Percentiles rank a stretch among this genome's conserved stretches.
These are phyloP conservation scores for Geoglossum glabrum DNA, from an alignment of 495 filamentous ascomycete species.

Conservation along the genomic window DNA sequence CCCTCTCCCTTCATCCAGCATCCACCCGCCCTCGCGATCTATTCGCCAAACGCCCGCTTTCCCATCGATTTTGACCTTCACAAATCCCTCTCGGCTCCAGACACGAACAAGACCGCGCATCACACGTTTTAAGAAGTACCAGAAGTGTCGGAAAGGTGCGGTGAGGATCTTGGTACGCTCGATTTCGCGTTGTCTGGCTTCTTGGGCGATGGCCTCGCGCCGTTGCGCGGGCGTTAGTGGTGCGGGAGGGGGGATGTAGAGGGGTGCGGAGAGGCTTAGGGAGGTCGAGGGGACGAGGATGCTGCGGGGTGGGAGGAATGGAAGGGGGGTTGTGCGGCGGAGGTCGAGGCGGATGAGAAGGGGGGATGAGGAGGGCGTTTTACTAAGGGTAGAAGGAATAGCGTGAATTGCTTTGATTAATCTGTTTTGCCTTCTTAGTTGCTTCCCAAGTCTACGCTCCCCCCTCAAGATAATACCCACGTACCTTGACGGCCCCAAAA, in stretches of 20 bases:
- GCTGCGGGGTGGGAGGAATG: constrained; percentile 1
- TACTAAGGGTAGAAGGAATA: neutral
- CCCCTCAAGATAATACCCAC: constrained; percentile 23
- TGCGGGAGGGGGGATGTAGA: neutral
- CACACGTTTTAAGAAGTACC: neutral
- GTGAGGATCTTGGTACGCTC: neutral
- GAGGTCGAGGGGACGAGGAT: neutral
- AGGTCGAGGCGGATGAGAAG: constrained; percentile 2
- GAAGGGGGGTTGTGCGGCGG: constrained; percentile 2
- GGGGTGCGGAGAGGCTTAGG: neutral
- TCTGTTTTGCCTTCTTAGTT: neutral
- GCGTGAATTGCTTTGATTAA: constrained; percentile 2
- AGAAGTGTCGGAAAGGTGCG: constrained; percentile 1
- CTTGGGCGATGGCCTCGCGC: neutral
- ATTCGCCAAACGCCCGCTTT: neutral
- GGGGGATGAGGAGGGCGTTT: neutral
- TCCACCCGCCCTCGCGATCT: constrained; percentile 6
- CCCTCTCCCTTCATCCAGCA: constrained; percentile 5
- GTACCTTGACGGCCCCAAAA: constrained; percentile 21
- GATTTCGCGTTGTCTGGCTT: neutral
- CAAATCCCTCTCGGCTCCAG: constrained; percentile 7
- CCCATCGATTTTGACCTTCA: constrained; percentile 5
- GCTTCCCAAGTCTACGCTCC: neutral
- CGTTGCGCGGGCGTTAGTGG: neutral
- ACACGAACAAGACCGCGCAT: neutral